These are phyloP conservation scores for Senna tora DNA, from an alignment of 306 rosid genomes.

Conservation along the genomic window DNA sequence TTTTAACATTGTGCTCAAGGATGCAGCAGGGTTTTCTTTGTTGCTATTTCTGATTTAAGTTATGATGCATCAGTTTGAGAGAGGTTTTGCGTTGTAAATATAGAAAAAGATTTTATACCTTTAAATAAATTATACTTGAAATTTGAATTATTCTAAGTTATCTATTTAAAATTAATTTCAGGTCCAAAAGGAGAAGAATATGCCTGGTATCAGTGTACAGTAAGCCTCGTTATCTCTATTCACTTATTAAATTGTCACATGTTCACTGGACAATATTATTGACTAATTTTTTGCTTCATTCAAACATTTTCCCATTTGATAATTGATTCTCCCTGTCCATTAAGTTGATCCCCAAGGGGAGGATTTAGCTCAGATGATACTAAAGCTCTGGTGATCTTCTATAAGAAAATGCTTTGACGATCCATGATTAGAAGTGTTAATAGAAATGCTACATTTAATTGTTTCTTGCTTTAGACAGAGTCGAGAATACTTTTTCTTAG, in stretches of 20 bases:
- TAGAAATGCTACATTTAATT: neutral
- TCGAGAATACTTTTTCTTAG: no score
- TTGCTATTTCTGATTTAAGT: constrained; percentile 12
- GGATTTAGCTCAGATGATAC: neutral
- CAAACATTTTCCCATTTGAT: neutral
- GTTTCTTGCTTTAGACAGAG: neutral
- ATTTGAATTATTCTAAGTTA: neutral
- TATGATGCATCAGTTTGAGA: neutral
- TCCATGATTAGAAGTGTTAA: neutral
- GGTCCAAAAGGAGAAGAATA: constrained; percentile 97
- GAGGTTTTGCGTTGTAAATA: constrained; percentile 11
- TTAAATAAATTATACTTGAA: neutral
- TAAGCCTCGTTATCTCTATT: constrained; percentile 49
- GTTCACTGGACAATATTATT: constrained; percentile 11
- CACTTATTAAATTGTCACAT: constrained; percentile 3
- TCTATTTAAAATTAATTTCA: constrained; percentile 47
- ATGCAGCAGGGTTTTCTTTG: neutral
- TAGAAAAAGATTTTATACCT: neutral
- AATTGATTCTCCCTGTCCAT: neutral
- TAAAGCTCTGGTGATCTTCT: no score
- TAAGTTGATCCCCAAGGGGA: neutral
- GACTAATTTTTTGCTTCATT: constrained; percentile 20
- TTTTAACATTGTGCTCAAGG: neutral
- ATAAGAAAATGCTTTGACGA: no score
- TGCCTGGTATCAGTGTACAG: constrained; percentile 99